phyloP scores from a whole-genome alignment of 75 land plant genomes.

The Cryptomeria japonica region DNA sequence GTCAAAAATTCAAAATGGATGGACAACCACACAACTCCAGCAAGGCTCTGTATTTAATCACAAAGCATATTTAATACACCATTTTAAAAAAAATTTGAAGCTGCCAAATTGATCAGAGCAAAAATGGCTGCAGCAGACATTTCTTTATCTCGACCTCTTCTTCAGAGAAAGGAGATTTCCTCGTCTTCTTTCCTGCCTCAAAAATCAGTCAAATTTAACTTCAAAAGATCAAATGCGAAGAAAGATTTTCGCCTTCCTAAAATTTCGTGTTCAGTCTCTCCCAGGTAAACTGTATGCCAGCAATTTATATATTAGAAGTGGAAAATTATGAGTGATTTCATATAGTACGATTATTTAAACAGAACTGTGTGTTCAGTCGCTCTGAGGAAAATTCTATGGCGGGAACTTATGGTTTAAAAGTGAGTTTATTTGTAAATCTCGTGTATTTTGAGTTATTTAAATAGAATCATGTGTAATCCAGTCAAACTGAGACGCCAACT shows the following conservation, averaged over 20 bases:
- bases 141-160: not conserved
- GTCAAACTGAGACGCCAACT: constrained; percentile 54
- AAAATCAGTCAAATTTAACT: not conserved
- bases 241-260: not conserved
- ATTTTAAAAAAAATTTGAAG: not conserved
- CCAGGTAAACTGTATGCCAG: not conserved
- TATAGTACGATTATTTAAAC: constrained; percentile 23
- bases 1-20: not conserved
- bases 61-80: not conserved
- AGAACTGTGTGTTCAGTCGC: not conserved
- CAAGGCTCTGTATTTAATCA: not conserved
- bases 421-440: not conserved
- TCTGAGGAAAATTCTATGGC: not conserved
- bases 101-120: not conserved
- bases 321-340: not conserved
- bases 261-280: constrained; percentile 8
- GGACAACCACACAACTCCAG: not conserved
- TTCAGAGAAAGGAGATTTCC: not conserved
- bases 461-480: constrained; percentile 19
- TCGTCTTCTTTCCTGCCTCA: not conserved
- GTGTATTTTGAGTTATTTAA: constrained; percentile 29
- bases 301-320: not conserved
- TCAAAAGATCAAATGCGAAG: not conserved
- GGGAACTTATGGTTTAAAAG: not conserved
- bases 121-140: constrained; percentile 3